phyloP scores from a whole-genome alignment of 306 rosid species.

The Quercus robur region DNA sequence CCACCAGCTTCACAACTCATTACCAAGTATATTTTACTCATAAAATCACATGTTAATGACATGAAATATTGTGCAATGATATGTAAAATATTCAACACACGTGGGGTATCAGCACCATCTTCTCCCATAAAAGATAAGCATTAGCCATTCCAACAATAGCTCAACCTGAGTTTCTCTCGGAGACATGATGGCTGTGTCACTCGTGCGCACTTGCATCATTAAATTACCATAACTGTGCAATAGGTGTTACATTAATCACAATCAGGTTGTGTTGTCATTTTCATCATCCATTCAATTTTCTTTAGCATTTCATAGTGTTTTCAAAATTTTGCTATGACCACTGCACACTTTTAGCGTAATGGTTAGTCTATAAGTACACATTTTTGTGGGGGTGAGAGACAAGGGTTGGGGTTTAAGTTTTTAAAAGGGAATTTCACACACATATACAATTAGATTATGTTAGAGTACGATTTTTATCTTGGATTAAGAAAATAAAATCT shows the following conservation, averaged over 20 bases:
- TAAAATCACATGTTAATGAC: neutral
- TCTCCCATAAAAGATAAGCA: neutral
- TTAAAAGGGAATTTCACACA: no score
- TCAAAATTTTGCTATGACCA: neutral
- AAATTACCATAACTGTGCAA: neutral
- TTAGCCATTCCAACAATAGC: neutral
- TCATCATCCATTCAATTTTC: neutral
- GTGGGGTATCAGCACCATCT: neutral
- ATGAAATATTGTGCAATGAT: neutral
- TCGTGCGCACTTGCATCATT: neutral
- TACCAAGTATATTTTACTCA: neutral
- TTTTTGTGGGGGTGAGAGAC: no score
- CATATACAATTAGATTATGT: no score
- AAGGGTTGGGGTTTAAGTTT: rapidly evolving
- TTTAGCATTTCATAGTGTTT: neutral
- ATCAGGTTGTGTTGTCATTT: neutral
- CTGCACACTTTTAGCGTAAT: rapidly evolving
- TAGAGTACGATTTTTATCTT: no score
- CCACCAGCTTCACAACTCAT: conserved; percentile 33
- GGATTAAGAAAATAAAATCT: no score
- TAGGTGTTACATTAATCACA: neutral
- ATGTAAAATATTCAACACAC: neutral
- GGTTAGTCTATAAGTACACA: rapidly evolving
- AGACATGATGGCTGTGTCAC: neutral
- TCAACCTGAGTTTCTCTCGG: neutral